Conservation (phyloP, 192 early-diverging fungal genomes). For the Coemansia umbellata region DNA sequence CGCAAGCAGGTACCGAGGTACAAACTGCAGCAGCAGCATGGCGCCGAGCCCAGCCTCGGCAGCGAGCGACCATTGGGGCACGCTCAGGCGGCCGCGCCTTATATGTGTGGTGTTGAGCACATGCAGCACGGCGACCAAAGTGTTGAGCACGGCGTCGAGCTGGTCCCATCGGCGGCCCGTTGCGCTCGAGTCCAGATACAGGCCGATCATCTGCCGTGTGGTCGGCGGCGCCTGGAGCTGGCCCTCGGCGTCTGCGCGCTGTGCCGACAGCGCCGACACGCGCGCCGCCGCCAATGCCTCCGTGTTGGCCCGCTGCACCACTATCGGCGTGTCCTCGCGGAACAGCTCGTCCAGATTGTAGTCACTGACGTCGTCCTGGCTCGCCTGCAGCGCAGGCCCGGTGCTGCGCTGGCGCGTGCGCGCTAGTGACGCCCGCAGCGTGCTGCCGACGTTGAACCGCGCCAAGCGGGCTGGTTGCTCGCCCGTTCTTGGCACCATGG, state of each 20-base stretch:
- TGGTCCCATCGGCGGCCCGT: constrained; percentile 59
- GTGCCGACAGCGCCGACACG: constrained; percentile 34
- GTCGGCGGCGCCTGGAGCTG: constrained; percentile 39
- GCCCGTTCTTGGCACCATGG: too few relatives aligned
- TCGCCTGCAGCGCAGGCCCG: background rate
- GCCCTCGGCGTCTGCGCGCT: constrained; percentile 26
- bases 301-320: constrained; percentile 17
- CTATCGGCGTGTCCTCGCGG: constrained; percentile 12
- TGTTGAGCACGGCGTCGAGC: constrained; percentile 53
- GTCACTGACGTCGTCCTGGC: constrained; percentile 22
- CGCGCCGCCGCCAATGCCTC: constrained; percentile 18
- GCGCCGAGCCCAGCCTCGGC: constrained; percentile 49
- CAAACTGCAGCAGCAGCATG: constrained; percentile 54
- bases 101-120: constrained; percentile 56
- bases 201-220: constrained; percentile 46
- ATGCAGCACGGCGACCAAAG: constrained; percentile 48
- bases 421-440: constrained; percentile 31
- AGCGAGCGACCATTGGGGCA: constrained; percentile 48
- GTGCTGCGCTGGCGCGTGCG: constrained; percentile 15
- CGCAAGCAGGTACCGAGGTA: constrained; percentile 60
- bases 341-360: constrained; percentile 38
- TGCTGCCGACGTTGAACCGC: constrained; percentile 35
- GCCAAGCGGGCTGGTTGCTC: background rate
- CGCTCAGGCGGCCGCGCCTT: constrained; percentile 18
- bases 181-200: constrained; percentile 51